Evolutionary conservation across 495 filamentous ascomycete species (phyloP), one percentile per base, ranked within the genome.

Genomic region (Pseudevernia furfuracea): DNA sequence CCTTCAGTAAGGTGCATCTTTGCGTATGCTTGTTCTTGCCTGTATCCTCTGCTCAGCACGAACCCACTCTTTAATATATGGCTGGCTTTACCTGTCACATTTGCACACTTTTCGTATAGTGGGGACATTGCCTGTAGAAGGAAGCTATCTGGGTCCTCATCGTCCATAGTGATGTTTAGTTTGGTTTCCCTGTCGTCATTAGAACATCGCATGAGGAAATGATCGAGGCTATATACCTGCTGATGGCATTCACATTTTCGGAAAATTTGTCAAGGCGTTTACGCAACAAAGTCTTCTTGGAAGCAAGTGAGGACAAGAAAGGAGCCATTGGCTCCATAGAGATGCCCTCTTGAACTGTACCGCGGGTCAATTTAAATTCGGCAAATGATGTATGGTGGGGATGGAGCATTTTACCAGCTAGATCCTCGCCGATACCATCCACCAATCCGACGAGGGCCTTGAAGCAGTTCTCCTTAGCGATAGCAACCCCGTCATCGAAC

Each of bases 91-190:
- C 61, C 61, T 56, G 15, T 36, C 19, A 32, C 23, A 0, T 39
- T n/a, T 21, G 15, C n/a, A n/a, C 53, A 53, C 19, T 63, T 63
- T 3, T 17, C 37, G 19, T 63, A 63, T n/a, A 63, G n/a, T 11
- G 53, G 49, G 23, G 39, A 25, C 46, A 63, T 63, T 19, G 61
- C 48, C 30, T 57, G 6, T 25, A 63, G 37, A 5, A 63, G 5
- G 52, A 43, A 57, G 15, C 49, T 9, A 63, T 63, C 61, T 2
- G 46, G 46, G 5, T 49, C 23, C 21, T 63, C 25, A 38, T 63
- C 34, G 3, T 56, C 49, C 37, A 57, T n/a, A 11, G 15, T 41
- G 5, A 43, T 34, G 8, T 37, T 34, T 14, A 36, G 4, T 19
- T 57, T 63, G 23, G 46, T 38, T 34, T 43, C 49, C 1, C 61